A percentile compares a stretch with the other conserved stretches of the same genome.
phyloP scores from a whole-genome alignment of 495 filamentous ascomycete genomes.

The Penicillium malachiteum region DNA sequence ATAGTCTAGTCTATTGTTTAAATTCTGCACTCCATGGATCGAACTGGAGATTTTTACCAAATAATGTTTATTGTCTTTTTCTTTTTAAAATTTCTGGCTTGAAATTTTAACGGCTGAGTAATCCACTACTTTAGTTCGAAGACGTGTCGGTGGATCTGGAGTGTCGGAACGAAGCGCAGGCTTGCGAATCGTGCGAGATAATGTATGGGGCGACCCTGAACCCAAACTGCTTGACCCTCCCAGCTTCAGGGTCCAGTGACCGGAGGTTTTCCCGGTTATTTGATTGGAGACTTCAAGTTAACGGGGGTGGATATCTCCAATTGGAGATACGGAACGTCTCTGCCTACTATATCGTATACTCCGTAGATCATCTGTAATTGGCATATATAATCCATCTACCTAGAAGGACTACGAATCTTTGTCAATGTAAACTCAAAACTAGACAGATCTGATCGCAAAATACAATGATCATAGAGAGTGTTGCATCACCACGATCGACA shows the following conservation, averaged over 20 bases:
- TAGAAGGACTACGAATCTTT: too few relatives aligned
- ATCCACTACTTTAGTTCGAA: not conserved
- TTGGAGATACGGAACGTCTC: too few relatives aligned
- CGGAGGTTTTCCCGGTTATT: conserved; percentile 7
- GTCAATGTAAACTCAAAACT: too few relatives aligned
- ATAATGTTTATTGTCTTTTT: too few relatives aligned
- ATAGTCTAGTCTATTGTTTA: too few relatives aligned
- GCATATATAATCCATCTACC: too few relatives aligned
- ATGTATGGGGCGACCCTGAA: conserved; percentile 9
- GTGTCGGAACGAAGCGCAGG: conserved; percentile 16
- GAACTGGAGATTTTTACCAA: too few relatives aligned
- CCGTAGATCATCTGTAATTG: too few relatives aligned
- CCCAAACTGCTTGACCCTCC: conserved; percentile 6
- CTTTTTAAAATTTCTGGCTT: too few relatives aligned
- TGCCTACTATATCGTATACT: too few relatives aligned
- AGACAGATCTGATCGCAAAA: not conserved
- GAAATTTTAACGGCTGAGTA: not conserved
- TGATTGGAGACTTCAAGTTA: conserved; percentile 13
- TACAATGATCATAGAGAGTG: not conserved
- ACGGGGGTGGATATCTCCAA: not conserved
- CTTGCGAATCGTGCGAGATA: conserved; percentile 14
- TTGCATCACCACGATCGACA: conserved; percentile 18
- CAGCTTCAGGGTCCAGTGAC: conserved; percentile 14
- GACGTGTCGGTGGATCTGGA: conserved; percentile 11
- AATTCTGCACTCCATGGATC: too few relatives aligned